A percentile compares a stretch with the other conserved stretches of the same genome.
These are phyloP conservation scores for Stephania yunnanensis DNA, from an alignment of 164 flowering plant species.

Conservation along the genomic window DNA sequence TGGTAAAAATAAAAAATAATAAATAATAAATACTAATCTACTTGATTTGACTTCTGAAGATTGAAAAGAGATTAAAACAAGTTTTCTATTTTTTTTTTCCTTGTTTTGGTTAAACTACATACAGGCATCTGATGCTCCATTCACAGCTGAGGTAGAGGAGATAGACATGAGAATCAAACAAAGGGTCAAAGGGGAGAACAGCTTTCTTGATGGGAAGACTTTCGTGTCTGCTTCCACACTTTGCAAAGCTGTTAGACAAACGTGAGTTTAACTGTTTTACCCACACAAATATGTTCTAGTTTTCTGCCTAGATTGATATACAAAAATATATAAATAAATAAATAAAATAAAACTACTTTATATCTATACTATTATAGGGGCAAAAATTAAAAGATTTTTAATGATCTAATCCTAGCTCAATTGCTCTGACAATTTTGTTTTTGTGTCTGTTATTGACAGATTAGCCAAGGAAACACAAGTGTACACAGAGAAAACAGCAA, in stretches of 20 bases:
- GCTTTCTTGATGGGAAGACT: slow-evolving; percentile 72
- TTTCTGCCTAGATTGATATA: neutral
- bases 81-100: neutral
- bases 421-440: neutral
- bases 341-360: neutral
- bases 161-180: slow-evolving; percentile 61
- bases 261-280: slow-evolving; percentile 36
- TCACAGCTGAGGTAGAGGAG: slow-evolving; percentile 52
- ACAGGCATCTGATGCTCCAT: slow-evolving; percentile 84
- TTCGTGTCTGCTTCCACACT: slow-evolving; percentile 63
- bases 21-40: neutral
- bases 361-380: neutral
- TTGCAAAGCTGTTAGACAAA: slow-evolving; percentile 72
- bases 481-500: slow-evolving; percentile 78
- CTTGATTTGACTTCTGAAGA: neutral
- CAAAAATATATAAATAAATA: too few species aligned
- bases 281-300: neutral
- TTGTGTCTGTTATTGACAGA: slow-evolving; percentile 26
- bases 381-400: too few species aligned
- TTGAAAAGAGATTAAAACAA: neutral
- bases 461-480: slow-evolving; percentile 78
- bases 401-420: too few species aligned
- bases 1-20: slow-evolving; percentile 46
- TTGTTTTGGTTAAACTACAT: neutral
- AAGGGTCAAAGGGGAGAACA: slow-evolving; percentile 69